Conservation (phyloP, 1,284 basidiomycete species). For the Dichomitus squalens region DNA sequence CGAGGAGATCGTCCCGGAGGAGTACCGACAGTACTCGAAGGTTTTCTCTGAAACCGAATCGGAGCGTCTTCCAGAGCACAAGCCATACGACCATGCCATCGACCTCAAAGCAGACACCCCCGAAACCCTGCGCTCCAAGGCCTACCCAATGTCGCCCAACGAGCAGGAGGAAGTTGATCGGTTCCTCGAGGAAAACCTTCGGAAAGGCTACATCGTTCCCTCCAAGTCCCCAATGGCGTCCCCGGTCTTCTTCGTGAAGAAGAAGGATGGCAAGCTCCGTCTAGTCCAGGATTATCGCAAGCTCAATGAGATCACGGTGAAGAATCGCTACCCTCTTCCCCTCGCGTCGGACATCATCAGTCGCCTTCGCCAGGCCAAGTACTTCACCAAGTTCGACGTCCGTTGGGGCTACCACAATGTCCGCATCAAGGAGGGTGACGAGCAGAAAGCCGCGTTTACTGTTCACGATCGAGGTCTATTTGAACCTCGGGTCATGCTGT, state of each 20-base stretch:
- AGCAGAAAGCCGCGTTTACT: conserved; percentile 23
- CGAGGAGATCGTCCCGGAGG: too few species aligned
- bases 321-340: background rate
- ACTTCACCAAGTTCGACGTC: conserved; percentile 40
- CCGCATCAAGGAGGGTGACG: conserved; percentile 21
- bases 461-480: conserved; percentile 25
- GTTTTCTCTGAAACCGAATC: background rate
- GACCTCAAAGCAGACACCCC: conserved; percentile 5
- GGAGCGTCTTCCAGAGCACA: background rate
- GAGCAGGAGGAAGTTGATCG: conserved; percentile 26
- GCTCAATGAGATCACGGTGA: background rate
- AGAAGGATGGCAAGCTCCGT: conserved; percentile 24
- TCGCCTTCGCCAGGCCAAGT: conserved; percentile 18
- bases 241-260: conserved; percentile 29
- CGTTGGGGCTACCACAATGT: conserved; percentile 28
- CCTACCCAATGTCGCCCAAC: conserved; percentile 25
- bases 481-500: conserved; percentile 36
- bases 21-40: background rate
- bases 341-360: background rate
- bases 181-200: conserved; percentile 31
- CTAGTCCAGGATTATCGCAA: conserved; percentile 5
- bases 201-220: conserved; percentile 31
- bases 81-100: conserved; percentile 11
- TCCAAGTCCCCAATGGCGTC: conserved; percentile 32
- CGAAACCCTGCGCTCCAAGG: conserved; percentile 12